Evolutionary conservation across 306 rosid species (phyloP), one percentile per base, ranked within the genome.

Genomic region (Gastrolobium villosum): DNA sequence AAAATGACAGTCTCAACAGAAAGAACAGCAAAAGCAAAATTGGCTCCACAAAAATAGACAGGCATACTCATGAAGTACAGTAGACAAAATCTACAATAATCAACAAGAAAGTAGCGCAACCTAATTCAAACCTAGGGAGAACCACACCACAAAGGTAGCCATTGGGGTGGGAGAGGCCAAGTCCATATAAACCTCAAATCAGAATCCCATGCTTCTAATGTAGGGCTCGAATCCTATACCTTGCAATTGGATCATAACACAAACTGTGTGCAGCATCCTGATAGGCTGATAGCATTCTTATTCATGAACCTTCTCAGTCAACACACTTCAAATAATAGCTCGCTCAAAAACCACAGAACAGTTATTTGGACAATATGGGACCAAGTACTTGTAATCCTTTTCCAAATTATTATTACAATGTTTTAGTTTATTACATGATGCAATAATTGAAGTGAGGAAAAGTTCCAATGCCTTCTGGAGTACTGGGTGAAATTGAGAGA

Each of bases 21-120:
- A 75, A 67, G 56, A 75, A 50, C 10, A 49, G 36, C 53, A 35
- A 43, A 54, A 63, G 50, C 13, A 61, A 76, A 70, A 40, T 70
- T 26, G 37, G 49, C 45, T 68, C 50, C 44, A 73, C 54, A 56
- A 40, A 44, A 20, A 31, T 14, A 62, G 49, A 53, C 45, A 70
- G 7, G 8, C 64, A 70, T 8, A 46, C 43, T 64, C 62, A 69
- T 57, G 3, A 67, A 15, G 6, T 20, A 36, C 71, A 60, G 36
- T 13, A 30, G 14, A 44, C 60, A 54, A 65, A n/a, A 40, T 53
- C 60, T 32, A 61, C 48, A 66, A 30, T 41, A 52, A n/a, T 7
- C 57, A 46, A 55, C 40, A 56, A 14, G 28, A 66, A 20, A 44
- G 53, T 52, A 13, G 65, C 15, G 64, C 0, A 3, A 62, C 37